Evolutionary conservation across 2,329 filamentous ascomycete genomes (phyloP).

Genomic region (Talaromyces sp.): DNA sequence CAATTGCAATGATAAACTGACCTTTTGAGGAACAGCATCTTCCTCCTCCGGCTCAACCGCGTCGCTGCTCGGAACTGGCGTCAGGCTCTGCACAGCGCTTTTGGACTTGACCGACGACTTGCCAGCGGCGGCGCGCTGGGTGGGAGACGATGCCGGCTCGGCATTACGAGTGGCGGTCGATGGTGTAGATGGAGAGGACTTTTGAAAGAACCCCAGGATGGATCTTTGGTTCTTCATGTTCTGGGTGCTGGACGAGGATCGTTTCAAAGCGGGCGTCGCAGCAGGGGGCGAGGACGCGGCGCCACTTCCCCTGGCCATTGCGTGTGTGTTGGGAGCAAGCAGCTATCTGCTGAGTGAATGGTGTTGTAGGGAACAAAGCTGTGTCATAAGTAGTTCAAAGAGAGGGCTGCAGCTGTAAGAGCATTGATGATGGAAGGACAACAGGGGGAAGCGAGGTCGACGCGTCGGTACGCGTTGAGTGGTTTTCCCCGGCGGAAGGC

Average conservation of each 20-base stretch:
- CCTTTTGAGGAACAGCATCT: constrained; percentile 33
- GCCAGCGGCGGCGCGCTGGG: constrained; percentile 26
- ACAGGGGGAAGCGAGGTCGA: not conserved
- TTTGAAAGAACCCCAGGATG: constrained; percentile 76
- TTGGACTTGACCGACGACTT: constrained; percentile 29
- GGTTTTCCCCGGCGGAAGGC: constrained; percentile 9
- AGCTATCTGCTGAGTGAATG: not conserved
- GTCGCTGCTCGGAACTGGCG: constrained; percentile 78
- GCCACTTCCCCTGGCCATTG: constrained; percentile 33
- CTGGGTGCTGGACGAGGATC: constrained; percentile 35
- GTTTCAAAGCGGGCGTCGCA: constrained; percentile 33
- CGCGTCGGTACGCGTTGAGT: constrained; percentile 31
- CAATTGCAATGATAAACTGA: constrained; percentile 37
- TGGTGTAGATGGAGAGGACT: constrained; percentile 43
- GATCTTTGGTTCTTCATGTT: constrained; percentile 60
- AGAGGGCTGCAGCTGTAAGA: not conserved
- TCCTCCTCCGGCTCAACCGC: constrained; percentile 61
- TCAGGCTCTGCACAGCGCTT: constrained; percentile 48
- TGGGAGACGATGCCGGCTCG: constrained; percentile 32
- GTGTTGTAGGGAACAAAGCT: not conserved
- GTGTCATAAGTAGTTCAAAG: not conserved
- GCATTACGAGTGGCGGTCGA: constrained; percentile 14
- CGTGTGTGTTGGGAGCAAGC: constrained; percentile 7
- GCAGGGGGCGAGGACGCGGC: constrained; percentile 27
- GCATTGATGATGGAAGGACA: not conserved